A percentile compares a stretch with the other conserved stretches of the same genome.
phyloP scores from a whole-genome alignment of 2,329 filamentous ascomycete species.

The Fusarium lateritium region DNA sequence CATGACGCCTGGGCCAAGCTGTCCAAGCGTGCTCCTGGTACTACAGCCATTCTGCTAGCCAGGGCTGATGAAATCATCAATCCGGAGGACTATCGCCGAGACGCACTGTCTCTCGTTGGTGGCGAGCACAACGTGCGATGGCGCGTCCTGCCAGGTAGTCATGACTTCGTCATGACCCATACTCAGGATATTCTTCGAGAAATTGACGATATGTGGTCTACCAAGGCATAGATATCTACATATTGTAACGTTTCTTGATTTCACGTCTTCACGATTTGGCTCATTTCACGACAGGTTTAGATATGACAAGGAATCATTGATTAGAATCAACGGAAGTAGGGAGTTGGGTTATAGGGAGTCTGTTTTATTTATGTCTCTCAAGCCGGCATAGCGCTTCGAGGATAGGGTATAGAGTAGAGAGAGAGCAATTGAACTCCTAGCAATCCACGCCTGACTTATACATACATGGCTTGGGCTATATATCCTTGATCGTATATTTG shows the following conservation, averaged over 20 bases:
- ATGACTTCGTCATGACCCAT: slow-evolving; percentile 76
- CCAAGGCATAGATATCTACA: slow-evolving; percentile 18
- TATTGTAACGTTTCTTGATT: neutral
- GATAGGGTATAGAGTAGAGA: slow-evolving; percentile 33
- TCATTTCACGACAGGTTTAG: neutral
- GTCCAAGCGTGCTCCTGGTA: slow-evolving; percentile 58
- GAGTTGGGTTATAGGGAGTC: slow-evolving; percentile 25
- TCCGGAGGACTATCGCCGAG: slow-evolving; percentile 62
- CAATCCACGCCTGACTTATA: slow-evolving; percentile 4
- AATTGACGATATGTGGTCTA: slow-evolving; percentile 65
- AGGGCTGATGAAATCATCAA: slow-evolving; percentile 67
- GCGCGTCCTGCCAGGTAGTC: slow-evolving; percentile 67
- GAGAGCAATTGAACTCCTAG: slow-evolving; percentile 1
- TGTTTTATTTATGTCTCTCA: slow-evolving; percentile 10
- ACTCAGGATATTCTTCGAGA: slow-evolving; percentile 59
- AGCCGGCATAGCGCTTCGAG: slow-evolving; percentile 5
- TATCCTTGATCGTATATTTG: neutral
- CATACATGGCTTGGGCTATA: neutral
- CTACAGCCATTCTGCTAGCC: slow-evolving; percentile 68
- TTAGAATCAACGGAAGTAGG: slow-evolving; percentile 15
- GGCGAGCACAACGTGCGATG: slow-evolving; percentile 65
- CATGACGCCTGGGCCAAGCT: slow-evolving; percentile 66
- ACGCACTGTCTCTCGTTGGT: slow-evolving; percentile 66
- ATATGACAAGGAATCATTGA: neutral
- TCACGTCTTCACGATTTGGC: neutral